Base-by-base conservation (phyloP, 2,329 filamentous ascomycete species). In the Clonostachys rhizophaga region DNA sequence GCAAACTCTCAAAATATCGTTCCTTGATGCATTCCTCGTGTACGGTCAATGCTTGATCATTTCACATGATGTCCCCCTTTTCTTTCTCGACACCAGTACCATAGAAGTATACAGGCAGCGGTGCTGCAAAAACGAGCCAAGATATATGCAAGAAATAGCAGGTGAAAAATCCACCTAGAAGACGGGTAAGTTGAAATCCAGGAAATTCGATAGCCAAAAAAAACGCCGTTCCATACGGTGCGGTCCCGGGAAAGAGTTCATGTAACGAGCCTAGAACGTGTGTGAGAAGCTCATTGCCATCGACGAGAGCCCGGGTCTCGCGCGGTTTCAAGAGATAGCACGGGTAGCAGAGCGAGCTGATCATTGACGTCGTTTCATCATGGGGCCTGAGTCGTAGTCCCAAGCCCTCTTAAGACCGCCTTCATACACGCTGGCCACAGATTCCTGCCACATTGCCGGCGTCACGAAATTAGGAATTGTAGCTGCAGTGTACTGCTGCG, bases 391-490 rank as follows among this genome's bases (percentile, higher is more conserved):
- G 47, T 79, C 75, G 54, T 76, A 80, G 53, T 83, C 81, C 81
- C 81, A 85, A 42, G 70, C 61, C 43, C 82, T 70, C 63, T 86
- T 86, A 43, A 85, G 62, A 5, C 81, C 81, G 40, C 80, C 78
- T 56, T 85, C 81, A 61, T 86, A 86, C 6, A 86, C 83, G 54
- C 79, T 84, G 12, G 83, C 83, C 47, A 87, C 84, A 12, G 81
- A 84, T 58, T 87, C 81, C 60, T 85, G 83, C 84, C 84, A 87
- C 84, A 87, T 87, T 49, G 81, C 82, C 5, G 84, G 82, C 10
- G 82, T 87, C 52, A 87, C 78, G 59, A 86, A 87, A 30, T 71
- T 72, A 48, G 76, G 71, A 44, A 80, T 71, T 3, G 78, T 69
- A 8, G 76, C 70, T 30, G 72, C 68, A 33, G 77, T 67, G 58